Evolutionary conservation across 2,329 filamentous ascomycete genomes (phyloP), one percentile per base, ranked within the genome.

Genomic region (Sodiomyces alkalinus): DNA sequence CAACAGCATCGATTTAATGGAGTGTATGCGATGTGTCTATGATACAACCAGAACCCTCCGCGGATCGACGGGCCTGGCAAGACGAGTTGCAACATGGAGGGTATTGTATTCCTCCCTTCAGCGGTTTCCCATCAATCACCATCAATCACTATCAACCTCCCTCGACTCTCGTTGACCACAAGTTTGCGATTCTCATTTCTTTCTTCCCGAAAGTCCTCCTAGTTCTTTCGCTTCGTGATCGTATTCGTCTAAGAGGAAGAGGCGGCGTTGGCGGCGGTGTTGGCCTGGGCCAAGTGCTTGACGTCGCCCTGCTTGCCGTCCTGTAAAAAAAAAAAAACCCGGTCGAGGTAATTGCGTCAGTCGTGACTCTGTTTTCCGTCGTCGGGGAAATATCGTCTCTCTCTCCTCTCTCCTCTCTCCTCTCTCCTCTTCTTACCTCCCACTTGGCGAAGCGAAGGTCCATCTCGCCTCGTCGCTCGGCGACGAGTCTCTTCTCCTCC

Each of bases 301-400:
- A 64, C 43, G 26, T 96, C 87, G 54, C 83, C 80, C 65, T 92
- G 82, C 74, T 93, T 94, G 68, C 90, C 90, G 63, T 85, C 83
- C 90, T 96, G 58, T 29, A 18, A n/a, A n/a, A n/a, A n/a, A n/a
- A n/a, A n/a, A n/a, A n/a, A n/a, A n/a, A n/a, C n/a, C n/a, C n/a
- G 56, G 35, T 46, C 51, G 46, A 48, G 51, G 41, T 48, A 49
- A 47, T 47, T 32, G 27, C 17, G 34, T 38, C 27, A 38, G 36
- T 21, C n/a, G n/a, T n/a, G n/a, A n/a, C n/a, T n/a, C n/a, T n/a
- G n/a, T 15, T 26, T 19, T 14, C 13, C 16, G 17, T 29, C 7
- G 5, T 20, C 17, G 18, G n/a, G n/a, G n/a, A n/a, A n/a, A n/a
- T n/a, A n/a, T n/a, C n/a, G n/a, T n/a, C n/a, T n/a, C n/a, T n/a